Evolutionary conservation across 1,139 yeast genomes (phyloP).

Genomic region (Zygoascus hellenicus): DNA sequence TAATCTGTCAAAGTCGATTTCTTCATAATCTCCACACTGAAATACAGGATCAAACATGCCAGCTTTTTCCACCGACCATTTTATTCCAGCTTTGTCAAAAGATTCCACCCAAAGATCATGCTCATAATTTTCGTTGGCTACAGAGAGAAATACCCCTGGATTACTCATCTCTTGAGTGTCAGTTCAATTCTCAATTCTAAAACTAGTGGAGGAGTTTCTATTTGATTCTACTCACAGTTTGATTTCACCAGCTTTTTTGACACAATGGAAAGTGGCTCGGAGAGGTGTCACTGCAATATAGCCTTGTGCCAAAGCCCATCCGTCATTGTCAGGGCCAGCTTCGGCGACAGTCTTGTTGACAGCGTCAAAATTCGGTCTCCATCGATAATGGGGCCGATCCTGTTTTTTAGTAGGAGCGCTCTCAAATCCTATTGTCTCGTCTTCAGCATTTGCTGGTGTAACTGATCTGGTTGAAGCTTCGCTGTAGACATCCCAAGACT

Average conservation of each 20-base stretch:
- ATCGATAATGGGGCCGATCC: slow-evolving; percentile 44
- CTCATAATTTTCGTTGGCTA: slow-evolving; percentile 45
- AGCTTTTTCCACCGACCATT: slow-evolving; percentile 12
- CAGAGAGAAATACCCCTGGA: slow-evolving; percentile 9
- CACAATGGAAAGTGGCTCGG: slow-evolving; percentile 62
- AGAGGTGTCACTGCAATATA: slow-evolving; percentile 63
- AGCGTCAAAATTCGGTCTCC: slow-evolving; percentile 78
- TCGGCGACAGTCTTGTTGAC: slow-evolving; percentile 57
- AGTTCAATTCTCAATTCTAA: neutral
- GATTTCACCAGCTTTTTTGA: slow-evolving; percentile 57
- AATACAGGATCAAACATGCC: slow-evolving; percentile 38
- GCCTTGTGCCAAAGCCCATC: slow-evolving; percentile 41
- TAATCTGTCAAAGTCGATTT: slow-evolving; percentile 64
- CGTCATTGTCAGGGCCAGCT: slow-evolving; percentile 46
- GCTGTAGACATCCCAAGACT: slow-evolving; percentile 23
- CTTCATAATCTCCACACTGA: slow-evolving; percentile 89
- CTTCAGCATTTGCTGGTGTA: slow-evolving; percentile 31
- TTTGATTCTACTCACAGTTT: slow-evolving; percentile 26
- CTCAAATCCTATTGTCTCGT: slow-evolving; percentile 32
- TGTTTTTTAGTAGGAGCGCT: slow-evolving; percentile 21
- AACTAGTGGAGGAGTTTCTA: slow-evolving; percentile 1
- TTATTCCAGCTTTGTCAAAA: slow-evolving; percentile 26
- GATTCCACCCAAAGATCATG: slow-evolving; percentile 49
- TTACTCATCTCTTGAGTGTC: neutral
- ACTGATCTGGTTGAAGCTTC: slow-evolving; percentile 15